phyloP scores from a whole-genome alignment of 2,329 filamentous ascomycete species.

The Pyrenochaeta sp. region DNA sequence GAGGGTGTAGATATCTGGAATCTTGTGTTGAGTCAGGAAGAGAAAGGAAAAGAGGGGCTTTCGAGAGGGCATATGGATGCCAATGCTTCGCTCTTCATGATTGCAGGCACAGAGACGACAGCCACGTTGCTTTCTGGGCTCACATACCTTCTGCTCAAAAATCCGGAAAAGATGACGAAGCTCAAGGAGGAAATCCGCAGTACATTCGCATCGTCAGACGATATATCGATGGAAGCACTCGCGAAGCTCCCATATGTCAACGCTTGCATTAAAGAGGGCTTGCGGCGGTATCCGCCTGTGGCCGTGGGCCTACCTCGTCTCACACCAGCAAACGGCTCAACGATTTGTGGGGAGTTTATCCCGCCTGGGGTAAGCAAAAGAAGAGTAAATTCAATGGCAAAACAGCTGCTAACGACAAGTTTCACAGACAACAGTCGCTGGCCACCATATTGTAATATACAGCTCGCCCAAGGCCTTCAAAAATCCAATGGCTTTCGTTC shows the following conservation, averaged over 20 bases:
- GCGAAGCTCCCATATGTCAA: constrained; percentile 42
- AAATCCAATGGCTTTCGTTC: constrained; percentile 28
- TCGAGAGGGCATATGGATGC: constrained; percentile 39
- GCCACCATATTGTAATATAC: constrained; percentile 13
- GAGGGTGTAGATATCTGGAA: constrained; percentile 51
- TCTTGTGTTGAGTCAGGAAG: constrained; percentile 45
- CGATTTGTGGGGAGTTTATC: constrained; percentile 43
- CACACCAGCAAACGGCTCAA: constrained; percentile 37
- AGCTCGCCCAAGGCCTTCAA: constrained; percentile 22
- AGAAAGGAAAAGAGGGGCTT: constrained; percentile 17
- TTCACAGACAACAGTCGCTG: constrained; percentile 16
- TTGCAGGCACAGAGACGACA: constrained; percentile 38
- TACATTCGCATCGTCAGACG: constrained; percentile 16
- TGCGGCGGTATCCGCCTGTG: constrained; percentile 47
- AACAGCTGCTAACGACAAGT: constrained; percentile 6
- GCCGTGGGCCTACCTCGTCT: constrained; percentile 39
- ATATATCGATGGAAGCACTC: constrained; percentile 35
- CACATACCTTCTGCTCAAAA: constrained; percentile 38
- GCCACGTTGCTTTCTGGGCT: constrained; percentile 47
- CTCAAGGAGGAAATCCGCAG: constrained; percentile 25
- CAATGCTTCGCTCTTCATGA: constrained; percentile 36
- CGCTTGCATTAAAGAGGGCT: constrained; percentile 42
- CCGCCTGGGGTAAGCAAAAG: constrained; percentile 22
- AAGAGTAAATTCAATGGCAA: not conserved
- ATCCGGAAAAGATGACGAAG: constrained; percentile 16